These are phyloP conservation scores for Colletotrichum chrysophilum DNA, from an alignment of 2,329 filamentous ascomycete genomes.

Conservation along the genomic window DNA sequence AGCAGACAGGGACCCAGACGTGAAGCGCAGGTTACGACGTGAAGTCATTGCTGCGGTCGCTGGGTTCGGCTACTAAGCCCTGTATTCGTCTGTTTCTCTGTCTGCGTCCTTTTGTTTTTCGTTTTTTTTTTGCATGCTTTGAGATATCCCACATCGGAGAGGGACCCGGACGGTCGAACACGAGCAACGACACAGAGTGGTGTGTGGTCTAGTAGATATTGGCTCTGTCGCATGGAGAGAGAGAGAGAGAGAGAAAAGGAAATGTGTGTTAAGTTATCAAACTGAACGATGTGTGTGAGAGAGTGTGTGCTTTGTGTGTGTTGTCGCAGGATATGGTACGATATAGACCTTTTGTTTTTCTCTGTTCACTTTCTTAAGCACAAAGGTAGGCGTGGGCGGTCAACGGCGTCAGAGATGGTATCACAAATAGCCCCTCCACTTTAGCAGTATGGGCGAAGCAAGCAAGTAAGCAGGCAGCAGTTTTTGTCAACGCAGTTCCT, in stretches of 20 bases:
- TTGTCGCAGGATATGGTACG: constrained; percentile 3
- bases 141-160: constrained; percentile 5
- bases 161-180: background rate
- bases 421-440: background rate
- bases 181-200: background rate
- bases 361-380: background rate
- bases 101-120: background rate
- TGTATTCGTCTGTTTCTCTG: background rate
- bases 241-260: background rate
- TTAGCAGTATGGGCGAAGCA: background rate
- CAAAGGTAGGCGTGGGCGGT: background rate
- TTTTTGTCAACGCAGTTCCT: background rate
- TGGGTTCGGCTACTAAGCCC: constrained; percentile 16
- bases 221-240: background rate
- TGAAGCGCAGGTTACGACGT: constrained; percentile 14
- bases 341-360: background rate
- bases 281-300: background rate
- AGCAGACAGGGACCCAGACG: background rate
- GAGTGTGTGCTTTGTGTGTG: background rate
- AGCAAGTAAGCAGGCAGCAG: background rate
- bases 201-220: background rate
- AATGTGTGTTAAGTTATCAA: background rate
- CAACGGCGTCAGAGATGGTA: background rate
- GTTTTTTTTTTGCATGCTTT: background rate
- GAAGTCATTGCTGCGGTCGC: constrained; percentile 12